Base-by-base conservation (phyloP, 108 stramenopile genomes). In the Skeletonema grethae region DNA sequence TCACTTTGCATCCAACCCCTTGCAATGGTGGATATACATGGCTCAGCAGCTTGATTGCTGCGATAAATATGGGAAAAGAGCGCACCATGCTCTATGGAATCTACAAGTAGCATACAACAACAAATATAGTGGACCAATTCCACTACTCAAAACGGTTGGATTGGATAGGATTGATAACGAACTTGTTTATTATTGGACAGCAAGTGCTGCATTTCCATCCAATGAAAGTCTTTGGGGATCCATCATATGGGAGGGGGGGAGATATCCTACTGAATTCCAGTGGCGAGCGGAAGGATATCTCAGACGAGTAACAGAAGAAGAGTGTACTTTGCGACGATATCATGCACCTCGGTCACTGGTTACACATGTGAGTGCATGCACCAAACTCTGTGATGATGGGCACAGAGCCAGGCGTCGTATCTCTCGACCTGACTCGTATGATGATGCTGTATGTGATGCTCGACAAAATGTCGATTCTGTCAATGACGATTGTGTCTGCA, bases 281-380 rank as follows among this genome's bases (percentile, higher is more conserved):
- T 77, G 76, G 76, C 25, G 76, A 28, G 48, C 30, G 1, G 76
- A 77, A 34, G 76, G 76, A 15, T 70, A 62, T 38, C 16, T 77
- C 0, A 43, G 4, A 28, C 69, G 60, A 16, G 61, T 77, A 2
- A 70, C 61, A 2, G 18, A n/a, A 5, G 46, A 61, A 20, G 69
- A 77, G 61, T 63, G 76, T 43, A 35, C 5, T 25, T 30, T 77
- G 29, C 30, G 22, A 31, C 63, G 53, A 10, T 63, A 32, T 56
- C 3, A 2, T 29, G 50, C 50, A 18, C 66, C 66, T 32, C 53
- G 46, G 0, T 67, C 53, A 67, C 48, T 67, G 15, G 50, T 55
- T 15, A 55, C 66, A 30, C 66, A 67, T 67, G 53, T 67, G 0
- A 57, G 5, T 15, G 66, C 66, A 18, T 67, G 66, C 29, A 11